phyloP scores from a whole-genome alignment of 1,139 yeast genomes.

The Debaryomyces psychrophilus region DNA sequence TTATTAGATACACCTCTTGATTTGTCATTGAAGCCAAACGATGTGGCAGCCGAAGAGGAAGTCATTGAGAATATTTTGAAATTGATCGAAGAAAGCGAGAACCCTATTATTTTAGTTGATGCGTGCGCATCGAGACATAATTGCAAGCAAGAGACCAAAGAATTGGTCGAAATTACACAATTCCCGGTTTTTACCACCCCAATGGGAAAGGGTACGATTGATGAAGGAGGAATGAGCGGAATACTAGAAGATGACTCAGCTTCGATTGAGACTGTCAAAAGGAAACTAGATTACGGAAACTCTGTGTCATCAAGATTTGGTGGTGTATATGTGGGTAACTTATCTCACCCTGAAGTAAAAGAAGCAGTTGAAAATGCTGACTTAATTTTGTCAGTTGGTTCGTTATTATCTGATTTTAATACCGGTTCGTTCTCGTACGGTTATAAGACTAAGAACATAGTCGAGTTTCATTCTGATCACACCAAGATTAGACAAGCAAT shows the following conservation, averaged over 20 bases:
- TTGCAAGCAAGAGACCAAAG: constrained; percentile 61
- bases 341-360: constrained; percentile 75
- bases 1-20: constrained; percentile 67
- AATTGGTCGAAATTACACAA: constrained; percentile 68
- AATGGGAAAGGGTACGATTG: constrained; percentile 84
- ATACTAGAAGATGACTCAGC: constrained; percentile 30
- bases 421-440: constrained; percentile 87
- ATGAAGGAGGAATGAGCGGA: constrained; percentile 54
- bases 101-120: constrained; percentile 79
- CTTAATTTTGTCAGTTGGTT: constrained; percentile 77
- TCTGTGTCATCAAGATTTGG: constrained; percentile 67
- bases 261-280: constrained; percentile 28
- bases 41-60: constrained; percentile 70
- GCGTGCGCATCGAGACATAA: constrained; percentile 85
- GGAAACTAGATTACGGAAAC: constrained; percentile 26
- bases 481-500: constrained; percentile 75
- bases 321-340: constrained; percentile 84
- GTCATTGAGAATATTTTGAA: constrained; percentile 60
- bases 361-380: constrained; percentile 78
- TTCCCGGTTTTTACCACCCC: constrained; percentile 88
- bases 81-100: constrained; percentile 57
- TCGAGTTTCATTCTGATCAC: constrained; percentile 90
- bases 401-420: constrained; percentile 83
- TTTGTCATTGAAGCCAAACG: constrained; percentile 62
- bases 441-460: constrained; percentile 75